phyloP scores from a whole-genome alignment of 352 stramenopile genomes.

The Pythium dissotocum region DNA sequence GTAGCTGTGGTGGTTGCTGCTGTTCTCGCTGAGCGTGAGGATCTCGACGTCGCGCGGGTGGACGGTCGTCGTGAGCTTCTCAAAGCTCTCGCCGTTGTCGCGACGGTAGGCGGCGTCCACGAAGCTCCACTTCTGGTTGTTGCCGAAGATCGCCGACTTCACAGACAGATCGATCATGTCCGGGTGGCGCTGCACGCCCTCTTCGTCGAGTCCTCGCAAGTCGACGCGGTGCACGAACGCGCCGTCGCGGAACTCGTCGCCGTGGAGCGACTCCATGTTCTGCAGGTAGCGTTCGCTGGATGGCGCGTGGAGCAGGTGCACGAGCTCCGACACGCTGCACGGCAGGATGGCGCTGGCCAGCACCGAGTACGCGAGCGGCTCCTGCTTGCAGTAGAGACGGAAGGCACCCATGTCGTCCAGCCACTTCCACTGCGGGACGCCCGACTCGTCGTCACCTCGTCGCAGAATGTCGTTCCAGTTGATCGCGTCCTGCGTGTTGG shows the following conservation, averaged over 20 bases:
- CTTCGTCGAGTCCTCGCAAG: slow-evolving; percentile 10
- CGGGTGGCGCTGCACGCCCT: neutral
- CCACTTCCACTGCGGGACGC: slow-evolving; percentile 25
- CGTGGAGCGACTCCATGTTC: slow-evolving; percentile 28
- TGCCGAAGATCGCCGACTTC: slow-evolving; percentile 28
- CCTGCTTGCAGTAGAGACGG: slow-evolving; percentile 25
- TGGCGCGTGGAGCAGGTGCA: slow-evolving; percentile 17
- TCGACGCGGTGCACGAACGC: slow-evolving; percentile 26
- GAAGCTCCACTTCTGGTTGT: slow-evolving; percentile 31
- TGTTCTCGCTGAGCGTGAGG: slow-evolving; percentile 12
- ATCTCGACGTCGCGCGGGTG: slow-evolving; percentile 16
- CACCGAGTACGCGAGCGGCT: slow-evolving; percentile 14
- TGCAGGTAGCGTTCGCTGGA: slow-evolving; percentile 15
- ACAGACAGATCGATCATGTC: slow-evolving; percentile 25
- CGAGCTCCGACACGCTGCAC: slow-evolving; percentile 26
- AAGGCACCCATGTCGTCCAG: slow-evolving; percentile 26
- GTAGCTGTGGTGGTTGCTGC: slow-evolving; percentile 12
- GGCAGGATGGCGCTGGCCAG: slow-evolving; percentile 20
- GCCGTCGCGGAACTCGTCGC: slow-evolving; percentile 29
- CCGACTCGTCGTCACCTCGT: slow-evolving; percentile 3
- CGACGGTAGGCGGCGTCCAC: slow-evolving; percentile 22
- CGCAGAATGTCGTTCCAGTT: slow-evolving; percentile 28
- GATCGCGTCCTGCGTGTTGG: slow-evolving; percentile 12
- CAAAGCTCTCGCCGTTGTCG: slow-evolving; percentile 18
- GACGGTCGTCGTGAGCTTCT: slow-evolving; percentile 31